Base-by-base conservation (phyloP, 2,329 filamentous ascomycete species). In the Monosporascus sp. region DNA sequence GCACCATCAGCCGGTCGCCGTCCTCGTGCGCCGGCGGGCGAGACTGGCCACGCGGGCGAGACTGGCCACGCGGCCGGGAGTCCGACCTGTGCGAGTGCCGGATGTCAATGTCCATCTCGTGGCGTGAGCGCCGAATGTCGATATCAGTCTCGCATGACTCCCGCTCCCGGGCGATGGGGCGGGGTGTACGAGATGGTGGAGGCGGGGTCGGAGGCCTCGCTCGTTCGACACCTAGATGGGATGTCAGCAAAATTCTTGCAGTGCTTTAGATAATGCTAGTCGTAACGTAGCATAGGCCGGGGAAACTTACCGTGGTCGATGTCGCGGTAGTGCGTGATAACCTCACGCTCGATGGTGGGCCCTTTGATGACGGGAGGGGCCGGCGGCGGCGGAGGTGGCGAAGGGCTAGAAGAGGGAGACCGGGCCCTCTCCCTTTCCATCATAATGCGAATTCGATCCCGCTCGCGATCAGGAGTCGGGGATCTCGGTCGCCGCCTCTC, bases 291-390 rank as follows among this genome's bases (percentile, higher is more conserved):
- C 51, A 56, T 37, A 37, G 31, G 17, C 7, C 52, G 52, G 22
- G 50, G 50, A 40, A 54, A 70, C 84, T 67, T 76, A 90, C 89
- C 91, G 72, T 96, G 90, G 65, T 96, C 89, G 62, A 95, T 87
- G 65, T 93, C 88, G 54, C 86, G 82, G 68, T 94, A 93, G 71
- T 94, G 89, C 0, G 90, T 95, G 60, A 95, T 92, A 54, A 96
- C 85, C 67, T 96, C 89, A 65, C 93, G 85, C 70, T 93, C 89
- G 61, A 96, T 90, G 1, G 87, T 88, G 37, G 91, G 91, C 20
- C 86, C 85, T 43, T 84, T 81, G 63, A 94, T 86, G 45, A 88
- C 78, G 58, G 80, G 79, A 31, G 83, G 84, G 45, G 81, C 81
- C n/a, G 80, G 78, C 8, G 80, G 78, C 14, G 79, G 77, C 4